A percentile compares a stretch with the other conserved stretches of the same genome.
These are phyloP conservation scores for Microdochium trichocladiopsis DNA, from an alignment of 2,329 filamentous ascomycete genomes.

Conservation along the genomic window DNA sequence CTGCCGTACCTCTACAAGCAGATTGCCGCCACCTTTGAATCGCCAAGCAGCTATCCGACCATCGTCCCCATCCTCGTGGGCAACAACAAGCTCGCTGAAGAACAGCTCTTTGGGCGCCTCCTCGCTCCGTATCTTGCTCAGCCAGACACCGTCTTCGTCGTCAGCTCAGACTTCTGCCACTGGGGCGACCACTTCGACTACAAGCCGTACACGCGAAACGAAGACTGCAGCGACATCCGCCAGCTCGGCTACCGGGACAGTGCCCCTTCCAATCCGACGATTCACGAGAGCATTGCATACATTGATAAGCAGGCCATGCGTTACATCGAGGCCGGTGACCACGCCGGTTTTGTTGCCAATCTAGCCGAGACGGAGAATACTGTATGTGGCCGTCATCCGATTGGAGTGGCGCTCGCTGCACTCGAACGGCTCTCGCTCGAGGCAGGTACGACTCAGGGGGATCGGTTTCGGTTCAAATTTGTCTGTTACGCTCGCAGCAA, in stretches of 20 bases:
- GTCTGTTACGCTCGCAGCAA: constrained; percentile 83
- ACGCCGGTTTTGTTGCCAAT: constrained; percentile 62
- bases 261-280: constrained; percentile 27
- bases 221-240: constrained; percentile 9
- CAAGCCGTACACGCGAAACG: constrained; percentile 59
- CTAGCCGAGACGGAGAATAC: constrained; percentile 76
- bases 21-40: constrained; percentile 42
- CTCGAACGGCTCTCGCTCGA: constrained; percentile 56
- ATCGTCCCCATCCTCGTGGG: constrained; percentile 86
- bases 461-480: constrained; percentile 61
- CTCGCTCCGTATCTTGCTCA: constrained; percentile 74
- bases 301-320: constrained; percentile 80
- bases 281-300: constrained; percentile 77
- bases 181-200: constrained; percentile 86
- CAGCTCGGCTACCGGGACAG: neutral
- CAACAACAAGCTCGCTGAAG: constrained; percentile 57
- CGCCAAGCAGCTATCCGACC: constrained; percentile 53
- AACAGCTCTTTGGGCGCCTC: constrained; percentile 61
- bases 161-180: constrained; percentile 96
- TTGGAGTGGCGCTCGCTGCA: constrained; percentile 86
- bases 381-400: constrained; percentile 90
- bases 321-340: constrained; percentile 70
- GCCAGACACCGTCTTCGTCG: constrained; percentile 70
- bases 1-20: constrained; percentile 87
- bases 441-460: constrained; percentile 19